Base-by-base conservation (phyloP, 371 early-diverging fungal genomes). In the Mucor saturninus region DNA sequence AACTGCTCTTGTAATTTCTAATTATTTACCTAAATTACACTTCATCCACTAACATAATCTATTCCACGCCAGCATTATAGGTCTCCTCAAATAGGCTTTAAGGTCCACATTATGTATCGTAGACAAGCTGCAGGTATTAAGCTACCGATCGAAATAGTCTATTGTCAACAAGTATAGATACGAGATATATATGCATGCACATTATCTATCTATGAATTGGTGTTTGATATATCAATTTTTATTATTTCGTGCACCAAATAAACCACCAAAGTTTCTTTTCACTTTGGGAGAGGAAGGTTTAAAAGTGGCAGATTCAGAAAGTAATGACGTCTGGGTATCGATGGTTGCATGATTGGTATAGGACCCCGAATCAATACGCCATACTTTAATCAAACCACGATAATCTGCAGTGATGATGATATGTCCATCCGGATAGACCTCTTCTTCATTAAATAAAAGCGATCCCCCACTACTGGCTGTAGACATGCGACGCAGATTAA, bases 341-440 rank as follows among this genome's bases (percentile, higher is more conserved):
- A 32, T 6, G 6, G 48, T 8, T 28, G 3, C 4, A 21, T 21
- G 21, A 21, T 21, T 21, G 13, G 13, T 55, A 14, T 54, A 69
- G 6, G 52, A 37, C 0, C 71, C 71, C 30, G 73, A 73, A 64
- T 87, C 88, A n/a, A 83, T 74, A 30, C 87, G 76, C 79, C 87
- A 89, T 6, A 90, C 86, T 45, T 83, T 80, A 48, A 90, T 83
- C 31, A 67, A 64, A 30, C 89, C 90, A 31, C 71, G 56, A 14
- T 74, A 80, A 60, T 88, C 89, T 1, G 88, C 80, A 6, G 85
- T 77, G 15, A 86, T 77, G 43, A 90, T 80, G 26, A 90, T 88
- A 53, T 83, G 80, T 0, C 83, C 83, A n/a, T 80, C 75, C 14
- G 72, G 52, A 48, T 73, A 61, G 1, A 35, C 70, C 6, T 67